Base-by-base conservation (phyloP, 208 protist genomes). In the Crithidia fasciculata region DNA sequence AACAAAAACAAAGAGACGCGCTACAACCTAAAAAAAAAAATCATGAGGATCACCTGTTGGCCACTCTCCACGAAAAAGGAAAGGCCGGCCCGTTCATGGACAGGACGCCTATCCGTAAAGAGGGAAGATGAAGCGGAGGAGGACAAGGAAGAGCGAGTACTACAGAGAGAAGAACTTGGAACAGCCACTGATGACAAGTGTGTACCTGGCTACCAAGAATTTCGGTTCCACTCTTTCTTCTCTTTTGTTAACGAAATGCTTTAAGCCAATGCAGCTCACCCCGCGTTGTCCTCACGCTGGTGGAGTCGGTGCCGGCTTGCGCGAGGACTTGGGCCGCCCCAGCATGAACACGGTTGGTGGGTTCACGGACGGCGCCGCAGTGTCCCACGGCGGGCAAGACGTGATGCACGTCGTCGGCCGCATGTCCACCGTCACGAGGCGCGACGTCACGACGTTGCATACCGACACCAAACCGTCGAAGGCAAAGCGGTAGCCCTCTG, bases 401-500 rank as follows among this genome's bases (percentile, higher is more conserved):
- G n/a, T 44, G 37, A 49, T 52, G n/a, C 60, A 68, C 44, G 19
- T 50, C 50, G 60, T 60, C 16, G 73, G 73, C 3, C 90, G 82
- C 55, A 90, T 40, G 62, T 95, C 90, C 18, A 91, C 65, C 16
- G 87, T 91, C 36, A 92, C 73, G 64, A 95, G 49, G 13, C 66
- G 66, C 36, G 60, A 81, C 10, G 69, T 70, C 40, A 86, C 64
- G 3, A 16, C 45, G 76, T 95, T 95, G 77, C 81, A 93, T 0
- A 72, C 71, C 2, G 88, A 91, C 15, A 95, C 61, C 16, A 95
- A 45, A 2, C 55, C 78, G 28, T 77, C 85, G 80, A 95, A 95
- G 5, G 63, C 66, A 12, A 95, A 84, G 55, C 72, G 44, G 55
- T 82, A 84, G 3, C 44, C 50, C 15, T 62, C 74, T 16, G 67